Percentiles rank a stretch among this genome's conserved stretches.
phyloP scores from a whole-genome alignment of 2,329 filamentous ascomycete genomes.

The Fusarium albosuccineum region DNA sequence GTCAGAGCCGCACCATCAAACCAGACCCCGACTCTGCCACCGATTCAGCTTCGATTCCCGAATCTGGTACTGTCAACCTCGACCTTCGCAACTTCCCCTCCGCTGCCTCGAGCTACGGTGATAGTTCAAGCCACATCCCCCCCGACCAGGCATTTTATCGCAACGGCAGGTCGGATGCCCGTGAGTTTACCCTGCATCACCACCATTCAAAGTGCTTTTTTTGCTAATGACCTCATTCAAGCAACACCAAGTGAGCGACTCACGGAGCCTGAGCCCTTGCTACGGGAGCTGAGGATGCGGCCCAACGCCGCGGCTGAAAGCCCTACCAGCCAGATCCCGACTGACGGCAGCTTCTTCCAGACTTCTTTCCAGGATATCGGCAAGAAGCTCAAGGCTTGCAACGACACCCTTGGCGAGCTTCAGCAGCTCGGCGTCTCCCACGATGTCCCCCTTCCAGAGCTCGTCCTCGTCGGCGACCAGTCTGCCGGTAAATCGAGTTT shows the following conservation, averaged over 20 bases:
- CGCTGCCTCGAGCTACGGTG: slow-evolving; percentile 37
- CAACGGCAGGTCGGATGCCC: slow-evolving; percentile 54
- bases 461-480: slow-evolving; percentile 88
- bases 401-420: slow-evolving; percentile 75
- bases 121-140: slow-evolving; percentile 23
- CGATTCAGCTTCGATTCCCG: slow-evolving; percentile 23
- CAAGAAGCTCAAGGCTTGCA: slow-evolving; percentile 72
- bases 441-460: slow-evolving; percentile 78
- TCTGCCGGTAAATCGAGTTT: slow-evolving; percentile 83
- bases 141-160: slow-evolving; percentile 44
- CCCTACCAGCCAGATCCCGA: slow-evolving; percentile 43
- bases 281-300: slow-evolving; percentile 54
- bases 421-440: slow-evolving; percentile 80
- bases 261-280: slow-evolving; percentile 53
- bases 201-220: neutral
- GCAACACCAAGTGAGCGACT: slow-evolving; percentile 54
- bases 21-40: slow-evolving; percentile 42
- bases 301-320: slow-evolving; percentile 40
- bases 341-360: slow-evolving; percentile 56
- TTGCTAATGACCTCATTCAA: slow-evolving; percentile 37
- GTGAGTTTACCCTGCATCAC: slow-evolving; percentile 46
- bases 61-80: slow-evolving; percentile 28
- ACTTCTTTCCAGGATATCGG: slow-evolving; percentile 67
- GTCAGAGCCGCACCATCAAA: slow-evolving; percentile 41
- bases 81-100: slow-evolving; percentile 26